These are phyloP conservation scores for Clavariopsis aquatica DNA, from an alignment of 495 filamentous ascomycete species.

Conservation along the genomic window DNA sequence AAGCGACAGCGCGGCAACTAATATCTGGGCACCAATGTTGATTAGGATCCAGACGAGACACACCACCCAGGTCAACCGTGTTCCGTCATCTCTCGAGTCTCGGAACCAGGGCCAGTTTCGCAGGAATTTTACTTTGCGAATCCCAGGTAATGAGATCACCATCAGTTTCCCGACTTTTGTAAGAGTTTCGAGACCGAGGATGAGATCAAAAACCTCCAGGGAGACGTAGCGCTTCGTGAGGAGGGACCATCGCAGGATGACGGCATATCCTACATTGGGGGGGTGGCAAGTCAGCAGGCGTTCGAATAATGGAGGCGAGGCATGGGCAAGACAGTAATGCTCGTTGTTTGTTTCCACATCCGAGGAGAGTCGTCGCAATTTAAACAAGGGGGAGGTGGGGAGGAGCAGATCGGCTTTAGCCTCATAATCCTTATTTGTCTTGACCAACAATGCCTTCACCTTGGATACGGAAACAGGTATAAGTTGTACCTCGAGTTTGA, in stretches of 20 bases:
- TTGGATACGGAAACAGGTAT: too few relatives aligned
- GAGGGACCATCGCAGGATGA: constrained; percentile 35
- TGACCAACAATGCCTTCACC: too few relatives aligned
- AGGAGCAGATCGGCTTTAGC: too few relatives aligned
- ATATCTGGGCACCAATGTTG: constrained; percentile 35
- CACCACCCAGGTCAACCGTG: constrained; percentile 24
- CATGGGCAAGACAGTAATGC: too few relatives aligned
- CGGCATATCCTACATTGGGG: constrained; percentile 34
- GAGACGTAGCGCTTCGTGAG: constrained; percentile 28
- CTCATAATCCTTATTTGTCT: too few relatives aligned
- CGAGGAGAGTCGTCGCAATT: too few relatives aligned
- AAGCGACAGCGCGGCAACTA: constrained; percentile 33
- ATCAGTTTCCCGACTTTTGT: constrained; percentile 35
- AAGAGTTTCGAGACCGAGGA: constrained; percentile 30
- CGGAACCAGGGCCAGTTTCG: constrained; percentile 31
- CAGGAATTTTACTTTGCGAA: constrained; percentile 10
- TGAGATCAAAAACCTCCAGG: constrained; percentile 34
- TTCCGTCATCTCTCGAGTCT: constrained; percentile 28
- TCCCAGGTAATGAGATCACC: constrained; percentile 26
- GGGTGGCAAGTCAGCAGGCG: too few relatives aligned
- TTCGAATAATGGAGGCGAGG: too few relatives aligned
- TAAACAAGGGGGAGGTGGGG: too few relatives aligned
- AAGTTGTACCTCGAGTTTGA: too few relatives aligned
- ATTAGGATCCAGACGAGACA: constrained; percentile 32
- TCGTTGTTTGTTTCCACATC: too few relatives aligned